Base-by-base conservation (phyloP, 2,329 filamentous ascomycete species). In the Calonectria hawksworthii region DNA sequence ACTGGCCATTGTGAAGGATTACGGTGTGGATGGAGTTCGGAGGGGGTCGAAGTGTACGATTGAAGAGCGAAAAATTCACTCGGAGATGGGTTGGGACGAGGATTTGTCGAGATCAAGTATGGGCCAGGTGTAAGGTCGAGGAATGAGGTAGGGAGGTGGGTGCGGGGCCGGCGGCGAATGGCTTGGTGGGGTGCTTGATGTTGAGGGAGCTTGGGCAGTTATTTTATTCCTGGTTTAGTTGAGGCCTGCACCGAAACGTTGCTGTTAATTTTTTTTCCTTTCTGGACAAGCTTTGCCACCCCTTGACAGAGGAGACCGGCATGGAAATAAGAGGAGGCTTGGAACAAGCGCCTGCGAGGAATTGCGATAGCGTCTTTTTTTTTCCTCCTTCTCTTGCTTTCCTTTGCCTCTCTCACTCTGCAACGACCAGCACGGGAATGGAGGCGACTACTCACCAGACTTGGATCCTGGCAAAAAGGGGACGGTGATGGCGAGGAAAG, bases 1-100 rank as follows among this genome's bases (percentile, higher is more conserved):
- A 83, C 92, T 90, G 78, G 94, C 93, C 94, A 96, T 96, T 82
- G 83, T 87, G 82, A 79, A 74, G 66, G 77, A 76, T 71, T 54
- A 41, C 67, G 66, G 74, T 69, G 67, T 72, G 65, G 61, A 70
- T 70, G 51, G 47, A 36, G 23, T 69, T 68, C 59, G 64, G 50
- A 44, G 41, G 59, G 51, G 44, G 52, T 78, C 38, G 54, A 75
- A 36, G 56, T 61, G 66, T 38, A 50, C 32, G 75, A 26, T 54
- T 36, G 52, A 56, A 10, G 32, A 61, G 56, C 59, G 47, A 68
- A 59, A 38, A 41, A 47, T 73, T 54, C 61, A 69, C 69, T 75
- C 66, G 69, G 65, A 68, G 65, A 65, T 26, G 74, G 61, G 75
- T 54, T 34, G 73, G 50, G 68, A 74, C 51, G 75, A 70, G 66